Percentiles rank a stretch among this genome's conserved stretches.
Conservation (phyloP, 495 filamentous ascomycete genomes). For the Penicillium antarcticum region DNA sequence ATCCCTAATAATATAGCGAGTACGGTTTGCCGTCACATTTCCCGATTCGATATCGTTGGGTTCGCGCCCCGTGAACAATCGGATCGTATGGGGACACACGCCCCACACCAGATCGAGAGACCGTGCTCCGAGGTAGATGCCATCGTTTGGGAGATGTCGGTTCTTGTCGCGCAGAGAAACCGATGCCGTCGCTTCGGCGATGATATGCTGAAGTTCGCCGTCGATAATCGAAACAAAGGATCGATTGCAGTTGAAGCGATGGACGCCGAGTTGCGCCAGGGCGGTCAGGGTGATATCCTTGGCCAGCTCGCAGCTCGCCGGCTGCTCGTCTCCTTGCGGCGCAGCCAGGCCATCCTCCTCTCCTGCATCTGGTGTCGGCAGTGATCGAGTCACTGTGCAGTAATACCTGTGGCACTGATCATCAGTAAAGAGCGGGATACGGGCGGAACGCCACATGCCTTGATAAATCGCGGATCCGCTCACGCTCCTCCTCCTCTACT, state of each 20-base stretch:
- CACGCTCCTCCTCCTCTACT: constrained; percentile 14
- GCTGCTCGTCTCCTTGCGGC: constrained; percentile 13
- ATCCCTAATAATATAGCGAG: constrained; percentile 49
- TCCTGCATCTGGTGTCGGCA: not conserved
- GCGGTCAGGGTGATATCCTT: constrained; percentile 59
- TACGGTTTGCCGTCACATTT: constrained; percentile 25
- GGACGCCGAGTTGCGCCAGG: constrained; percentile 59
- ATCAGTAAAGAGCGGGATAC: not conserved
- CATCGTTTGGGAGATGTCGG: constrained; percentile 32
- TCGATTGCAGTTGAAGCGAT: constrained; percentile 50
- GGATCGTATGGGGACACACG: constrained; percentile 48
- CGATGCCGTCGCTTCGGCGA: constrained; percentile 60
- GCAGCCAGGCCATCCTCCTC: not conserved
- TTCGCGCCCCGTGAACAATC: constrained; percentile 26
- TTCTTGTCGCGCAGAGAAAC: constrained; percentile 42
- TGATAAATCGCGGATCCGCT: constrained; percentile 21
- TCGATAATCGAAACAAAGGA: constrained; percentile 60
- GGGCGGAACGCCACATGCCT: constrained; percentile 6
- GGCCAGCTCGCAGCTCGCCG: constrained; percentile 22
- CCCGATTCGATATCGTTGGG: constrained; percentile 19
- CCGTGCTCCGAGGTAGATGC: constrained; percentile 41
- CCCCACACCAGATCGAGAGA: constrained; percentile 41
- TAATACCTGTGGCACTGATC: constrained; percentile 24
- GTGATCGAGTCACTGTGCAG: constrained; percentile 20
- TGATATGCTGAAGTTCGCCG: constrained; percentile 52